Evolutionary conservation across 2,329 filamentous ascomycete genomes (phyloP), one percentile per base, ranked within the genome.

Genomic region (Penicillium brasilianum): DNA sequence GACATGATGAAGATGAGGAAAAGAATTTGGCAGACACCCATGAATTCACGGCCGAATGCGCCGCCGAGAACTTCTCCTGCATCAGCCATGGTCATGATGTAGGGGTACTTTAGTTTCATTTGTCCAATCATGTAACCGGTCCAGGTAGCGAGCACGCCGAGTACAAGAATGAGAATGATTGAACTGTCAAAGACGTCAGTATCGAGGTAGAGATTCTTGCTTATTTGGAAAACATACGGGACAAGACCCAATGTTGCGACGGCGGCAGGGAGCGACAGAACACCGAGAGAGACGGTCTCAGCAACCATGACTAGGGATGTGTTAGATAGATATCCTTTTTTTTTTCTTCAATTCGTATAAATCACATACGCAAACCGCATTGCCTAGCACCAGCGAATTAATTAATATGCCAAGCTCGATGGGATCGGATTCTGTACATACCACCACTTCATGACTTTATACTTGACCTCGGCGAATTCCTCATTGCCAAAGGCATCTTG

Each of bases 1-100:
- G 85, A 87, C 76, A 89, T 87, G 67, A 90, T 84, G 76, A 92
- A 90, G 58, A 89, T 77, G 41, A 91, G 79, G 74, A 90, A 86
- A 18, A 91, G 75, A 10, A 84, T 78, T 67, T 89, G 88, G 64
- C 84, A 87, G 64, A 80, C 75, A 25, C 87, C 87, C 48, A 90
- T 78, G 34, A 91, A 65, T 72, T 90, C 86, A 63, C 87, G 84
- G 1, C 87, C 88, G 41, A 85, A 78, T 18, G 76, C 78, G 9
- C 90, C 90, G 60, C 82, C 80, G 53, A 91, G 78, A 51, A 91
- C 79, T 48, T 83, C 79, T 2, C 87, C 88, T 14, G 87, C 88
- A 68, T 92, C 89, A 22, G 88, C 87, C 72, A 91, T 90, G 69
- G 86, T 87, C 44, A 84, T 82, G 53, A 90, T 82, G 14, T 86